Percentiles rank a stretch among this genome's conserved stretches.
Conservation (phyloP, 1,284 basidiomycete genomes). For the Ustilago cynodontis region DNA sequence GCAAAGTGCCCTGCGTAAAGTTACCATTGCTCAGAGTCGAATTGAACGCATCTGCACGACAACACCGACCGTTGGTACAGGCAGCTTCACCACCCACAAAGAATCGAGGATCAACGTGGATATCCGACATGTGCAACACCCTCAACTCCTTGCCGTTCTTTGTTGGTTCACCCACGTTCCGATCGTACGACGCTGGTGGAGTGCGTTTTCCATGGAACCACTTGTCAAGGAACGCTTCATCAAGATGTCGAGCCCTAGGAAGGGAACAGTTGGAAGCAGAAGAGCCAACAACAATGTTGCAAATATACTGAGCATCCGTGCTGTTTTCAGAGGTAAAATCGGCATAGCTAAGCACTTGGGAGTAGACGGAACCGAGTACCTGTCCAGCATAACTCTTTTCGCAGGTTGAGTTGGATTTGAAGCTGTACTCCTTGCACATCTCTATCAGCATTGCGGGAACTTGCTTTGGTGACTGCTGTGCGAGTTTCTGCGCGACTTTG, state of each 20-base stretch:
- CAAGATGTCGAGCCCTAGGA: conserved; percentile 50
- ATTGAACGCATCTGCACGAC: conserved; percentile 76
- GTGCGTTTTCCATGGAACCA: conserved; percentile 62
- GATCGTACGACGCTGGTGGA: conserved; percentile 33
- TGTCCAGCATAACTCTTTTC: conserved; percentile 42
- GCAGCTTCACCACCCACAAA: conserved; percentile 80
- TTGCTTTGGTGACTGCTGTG: conserved; percentile 77
- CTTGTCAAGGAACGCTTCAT: conserved; percentile 48
- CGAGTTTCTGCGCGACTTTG: conserved; percentile 77
- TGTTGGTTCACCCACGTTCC: conserved; percentile 36
- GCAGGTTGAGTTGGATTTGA: conserved; percentile 73
- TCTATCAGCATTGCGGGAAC: conserved; percentile 76
- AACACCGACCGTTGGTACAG: conserved; percentile 81
- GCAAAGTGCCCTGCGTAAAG: conserved; percentile 48
- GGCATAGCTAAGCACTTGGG: conserved; percentile 67
- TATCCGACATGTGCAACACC: conserved; percentile 81
- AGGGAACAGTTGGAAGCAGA: conserved; percentile 47
- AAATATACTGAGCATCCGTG: conserved; percentile 63
- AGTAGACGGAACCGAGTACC: conserved; percentile 55
- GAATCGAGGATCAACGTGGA: conserved; percentile 84
- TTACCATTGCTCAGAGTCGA: conserved; percentile 71
- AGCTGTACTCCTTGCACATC: conserved; percentile 77
- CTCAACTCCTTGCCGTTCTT: conserved; percentile 76
- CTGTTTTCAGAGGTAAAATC: conserved; percentile 48
- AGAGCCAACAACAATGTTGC: conserved; percentile 53